Evolutionary conservation across 2,329 filamentous ascomycete species (phyloP).

Genomic region (Aspergillus pseudoterreus): DNA sequence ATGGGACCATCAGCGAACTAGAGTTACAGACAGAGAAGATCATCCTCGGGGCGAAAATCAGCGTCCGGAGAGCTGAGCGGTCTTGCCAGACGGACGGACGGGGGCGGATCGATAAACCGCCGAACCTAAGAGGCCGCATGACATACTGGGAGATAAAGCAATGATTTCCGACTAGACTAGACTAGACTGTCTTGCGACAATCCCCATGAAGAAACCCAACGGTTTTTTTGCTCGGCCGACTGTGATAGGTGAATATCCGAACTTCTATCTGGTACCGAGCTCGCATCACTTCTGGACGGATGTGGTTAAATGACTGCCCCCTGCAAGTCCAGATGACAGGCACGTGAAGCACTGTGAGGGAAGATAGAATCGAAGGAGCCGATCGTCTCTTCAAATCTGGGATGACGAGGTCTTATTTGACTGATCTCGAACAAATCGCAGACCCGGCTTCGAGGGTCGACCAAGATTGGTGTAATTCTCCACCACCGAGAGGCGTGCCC

Average conservation of each 20-base stretch:
- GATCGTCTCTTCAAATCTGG: slow-evolving; percentile 8
- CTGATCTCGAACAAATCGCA: slow-evolving; percentile 11
- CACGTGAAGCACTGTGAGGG: slow-evolving; percentile 6
- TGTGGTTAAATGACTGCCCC: neutral
- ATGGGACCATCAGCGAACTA: neutral
- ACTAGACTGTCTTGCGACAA: slow-evolving; percentile 9
- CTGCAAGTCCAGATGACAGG: slow-evolving; percentile 4
- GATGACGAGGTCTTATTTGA: slow-evolving; percentile 12
- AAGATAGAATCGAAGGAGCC: slow-evolving; percentile 3
- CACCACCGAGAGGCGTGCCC: neutral
- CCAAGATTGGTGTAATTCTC: neutral
- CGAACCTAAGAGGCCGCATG: slow-evolving; percentile 33
- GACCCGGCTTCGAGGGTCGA: neutral
- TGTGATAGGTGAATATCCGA: neutral
- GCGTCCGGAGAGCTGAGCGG: slow-evolving; percentile 2
- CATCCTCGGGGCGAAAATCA: slow-evolving; percentile 8
- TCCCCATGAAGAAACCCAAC: slow-evolving; percentile 11
- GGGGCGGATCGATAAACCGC: slow-evolving; percentile 32
- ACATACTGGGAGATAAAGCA: slow-evolving; percentile 22
- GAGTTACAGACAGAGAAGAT: slow-evolving; percentile 1
- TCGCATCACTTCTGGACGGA: neutral
- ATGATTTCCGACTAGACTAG: slow-evolving; percentile 5
- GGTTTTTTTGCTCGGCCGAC: slow-evolving; percentile 9
- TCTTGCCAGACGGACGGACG: slow-evolving; percentile 17
- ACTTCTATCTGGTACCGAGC: slow-evolving; percentile 6